phyloP scores from a whole-genome alignment of 371 early-diverging fungal species.

The Mucor saturninus region DNA sequence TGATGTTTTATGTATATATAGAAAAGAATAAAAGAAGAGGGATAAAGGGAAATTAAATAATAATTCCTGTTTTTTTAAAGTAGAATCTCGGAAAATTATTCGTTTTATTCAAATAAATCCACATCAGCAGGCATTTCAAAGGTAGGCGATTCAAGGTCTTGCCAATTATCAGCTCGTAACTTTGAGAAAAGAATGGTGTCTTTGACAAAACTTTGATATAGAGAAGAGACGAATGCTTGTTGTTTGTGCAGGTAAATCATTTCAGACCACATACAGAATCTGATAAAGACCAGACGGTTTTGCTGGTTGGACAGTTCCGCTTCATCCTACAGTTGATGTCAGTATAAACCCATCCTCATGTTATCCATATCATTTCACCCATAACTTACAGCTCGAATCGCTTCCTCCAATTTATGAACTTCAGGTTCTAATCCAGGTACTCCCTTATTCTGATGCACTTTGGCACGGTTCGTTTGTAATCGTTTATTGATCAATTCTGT shows the following conservation, averaged over 20 bases:
- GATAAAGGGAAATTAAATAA: neutral
- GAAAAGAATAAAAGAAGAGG: slow-evolving; percentile 3
- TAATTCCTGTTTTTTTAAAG: neutral
- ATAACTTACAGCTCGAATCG: slow-evolving; percentile 39
- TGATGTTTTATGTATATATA: neutral
- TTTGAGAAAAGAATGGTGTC: slow-evolving; percentile 62
- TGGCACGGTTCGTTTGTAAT: slow-evolving; percentile 37
- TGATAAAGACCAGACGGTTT: slow-evolving; percentile 40
- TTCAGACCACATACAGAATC: slow-evolving; percentile 50
- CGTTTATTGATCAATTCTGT: slow-evolving; percentile 43
- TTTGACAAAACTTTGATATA: slow-evolving; percentile 68
- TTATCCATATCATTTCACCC: no score
- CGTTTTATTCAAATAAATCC: slow-evolving; percentile 38
- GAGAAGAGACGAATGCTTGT: slow-evolving; percentile 58
- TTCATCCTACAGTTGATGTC: slow-evolving; percentile 72
- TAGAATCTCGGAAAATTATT: neutral
- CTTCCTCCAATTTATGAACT: slow-evolving; percentile 40
- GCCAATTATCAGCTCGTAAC: slow-evolving; percentile 64
- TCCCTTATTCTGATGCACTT: slow-evolving; percentile 47
- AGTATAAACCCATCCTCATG: no score
- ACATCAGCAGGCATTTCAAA: slow-evolving; percentile 56
- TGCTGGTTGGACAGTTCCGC: slow-evolving; percentile 79
- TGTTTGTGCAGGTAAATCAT: slow-evolving; percentile 56
- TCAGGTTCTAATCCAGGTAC: slow-evolving; percentile 54
- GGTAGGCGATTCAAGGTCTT: slow-evolving; percentile 53